Evolutionary conservation across 495 filamentous ascomycete species (phyloP).

Genomic region (Annulohypoxylon maeteangense): DNA sequence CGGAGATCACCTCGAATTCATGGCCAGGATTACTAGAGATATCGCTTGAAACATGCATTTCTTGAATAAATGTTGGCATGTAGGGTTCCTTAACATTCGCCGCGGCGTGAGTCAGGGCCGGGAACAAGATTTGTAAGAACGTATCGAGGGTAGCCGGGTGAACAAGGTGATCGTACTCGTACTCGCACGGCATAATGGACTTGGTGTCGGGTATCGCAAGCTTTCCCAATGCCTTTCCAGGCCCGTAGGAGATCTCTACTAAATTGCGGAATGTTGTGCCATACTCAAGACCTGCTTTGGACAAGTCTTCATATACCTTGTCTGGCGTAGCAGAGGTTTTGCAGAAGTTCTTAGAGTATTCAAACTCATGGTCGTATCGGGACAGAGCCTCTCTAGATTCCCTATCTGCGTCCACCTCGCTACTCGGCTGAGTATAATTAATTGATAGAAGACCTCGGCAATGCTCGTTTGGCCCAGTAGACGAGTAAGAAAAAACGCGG

Average conservation of each 20-base stretch:
- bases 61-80: constrained; percentile 1
- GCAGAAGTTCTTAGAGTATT: neutral
- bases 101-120: neutral
- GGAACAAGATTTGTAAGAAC: constrained; percentile 39
- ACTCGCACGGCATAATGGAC: constrained; percentile 55
- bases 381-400: neutral
- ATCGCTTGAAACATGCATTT: constrained; percentile 11
- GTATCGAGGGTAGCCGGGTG: constrained; percentile 62
- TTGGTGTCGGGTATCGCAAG: constrained; percentile 52
- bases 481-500: neutral
- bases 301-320: constrained; percentile 15
- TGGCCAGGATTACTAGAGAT: neutral
- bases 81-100: constrained; percentile 3
- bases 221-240: constrained; percentile 2
- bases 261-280: constrained; percentile 5
- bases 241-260: constrained; percentile 12
- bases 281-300: constrained; percentile 16
- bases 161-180: constrained; percentile 55
- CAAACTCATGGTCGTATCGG: neutral
- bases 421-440: neutral
- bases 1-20: constrained; percentile 1
- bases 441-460: constrained; percentile 3
- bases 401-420: neutral
- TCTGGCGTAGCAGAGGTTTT: constrained; percentile 7
- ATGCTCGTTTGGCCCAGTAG: neutral